phyloP scores from a whole-genome alignment of 257 asterid species.

The Misopates orontium region DNA sequence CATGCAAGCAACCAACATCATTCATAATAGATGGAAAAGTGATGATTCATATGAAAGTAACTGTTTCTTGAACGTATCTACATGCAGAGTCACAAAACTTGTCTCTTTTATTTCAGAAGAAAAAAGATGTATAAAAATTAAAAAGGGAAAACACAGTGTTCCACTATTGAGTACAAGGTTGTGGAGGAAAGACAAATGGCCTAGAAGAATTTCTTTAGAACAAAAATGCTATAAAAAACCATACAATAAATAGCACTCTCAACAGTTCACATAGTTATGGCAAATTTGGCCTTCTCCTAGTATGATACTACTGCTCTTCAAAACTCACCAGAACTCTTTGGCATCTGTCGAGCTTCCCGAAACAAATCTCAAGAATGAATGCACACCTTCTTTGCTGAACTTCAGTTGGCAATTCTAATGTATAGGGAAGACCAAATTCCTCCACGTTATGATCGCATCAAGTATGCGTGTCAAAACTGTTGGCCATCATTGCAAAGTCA shows the following conservation, averaged over 20 bases:
- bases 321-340: not conserved
- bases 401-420: slow-evolving; percentile 18
- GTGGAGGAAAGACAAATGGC: slow-evolving; percentile 2
- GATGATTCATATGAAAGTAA: not conserved
- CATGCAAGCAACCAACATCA: not conserved
- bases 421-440: slow-evolving; percentile 18
- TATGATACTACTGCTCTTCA: not conserved
- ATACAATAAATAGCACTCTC: slow-evolving; percentile 6
- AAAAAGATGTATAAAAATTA: slow-evolving; percentile 11
- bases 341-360: too few species aligned
- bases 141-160: slow-evolving; percentile 5
- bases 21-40: not conserved
- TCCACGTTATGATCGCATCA: not conserved
- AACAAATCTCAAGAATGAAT: too few species aligned
- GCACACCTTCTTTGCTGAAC: not conserved
- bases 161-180: slow-evolving; percentile 26
- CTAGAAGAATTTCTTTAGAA: too few species aligned
- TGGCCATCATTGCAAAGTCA: not conserved
- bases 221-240: not conserved
- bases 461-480: not conserved
- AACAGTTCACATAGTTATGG: too few species aligned
- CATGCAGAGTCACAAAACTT: not conserved
- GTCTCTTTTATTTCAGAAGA: not conserved
- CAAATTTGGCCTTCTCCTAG: not conserved
- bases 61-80: not conserved